Conservation (phyloP, 805 yeast species). For the Saturnispora quitensis region DNA sequence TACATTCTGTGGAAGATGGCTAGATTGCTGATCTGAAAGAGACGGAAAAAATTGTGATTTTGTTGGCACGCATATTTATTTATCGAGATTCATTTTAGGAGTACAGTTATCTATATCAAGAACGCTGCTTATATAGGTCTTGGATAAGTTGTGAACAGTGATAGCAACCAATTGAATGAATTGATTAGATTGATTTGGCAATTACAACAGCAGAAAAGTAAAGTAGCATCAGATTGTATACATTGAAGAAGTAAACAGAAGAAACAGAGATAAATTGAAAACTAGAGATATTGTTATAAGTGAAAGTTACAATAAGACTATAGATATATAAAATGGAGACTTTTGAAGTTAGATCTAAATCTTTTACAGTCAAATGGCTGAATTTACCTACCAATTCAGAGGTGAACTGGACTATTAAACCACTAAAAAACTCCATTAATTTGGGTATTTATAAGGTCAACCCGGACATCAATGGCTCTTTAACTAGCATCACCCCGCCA, state of each 20-base stretch:
- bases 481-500: conserved; percentile 3
- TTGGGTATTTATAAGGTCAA: conserved; percentile 27
- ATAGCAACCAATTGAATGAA: background rate
- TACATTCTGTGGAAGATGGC: background rate
- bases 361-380: conserved; percentile 88
- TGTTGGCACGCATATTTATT: background rate
- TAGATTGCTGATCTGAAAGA: background rate
- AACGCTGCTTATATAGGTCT: background rate
- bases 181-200: background rate
- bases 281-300: background rate
- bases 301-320: background rate
- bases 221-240: too few relatives aligned
- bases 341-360: conserved; percentile 80
- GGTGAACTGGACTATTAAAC: conserved; percentile 75
- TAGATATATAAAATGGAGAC: conserved; percentile 59
- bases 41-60: background rate
- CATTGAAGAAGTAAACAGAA: background rate
- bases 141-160: background rate
- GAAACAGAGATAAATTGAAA: background rate
- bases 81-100: background rate
- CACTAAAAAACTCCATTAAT: conserved; percentile 54
- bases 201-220: background rate
- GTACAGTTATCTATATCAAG: background rate
- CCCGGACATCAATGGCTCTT: conserved; percentile 6
- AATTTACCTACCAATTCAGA: conserved; percentile 57